These are phyloP conservation scores for Saccharomyces pastorianus DNA, from an alignment of 1,139 yeast genomes.

Conservation along the genomic window DNA sequence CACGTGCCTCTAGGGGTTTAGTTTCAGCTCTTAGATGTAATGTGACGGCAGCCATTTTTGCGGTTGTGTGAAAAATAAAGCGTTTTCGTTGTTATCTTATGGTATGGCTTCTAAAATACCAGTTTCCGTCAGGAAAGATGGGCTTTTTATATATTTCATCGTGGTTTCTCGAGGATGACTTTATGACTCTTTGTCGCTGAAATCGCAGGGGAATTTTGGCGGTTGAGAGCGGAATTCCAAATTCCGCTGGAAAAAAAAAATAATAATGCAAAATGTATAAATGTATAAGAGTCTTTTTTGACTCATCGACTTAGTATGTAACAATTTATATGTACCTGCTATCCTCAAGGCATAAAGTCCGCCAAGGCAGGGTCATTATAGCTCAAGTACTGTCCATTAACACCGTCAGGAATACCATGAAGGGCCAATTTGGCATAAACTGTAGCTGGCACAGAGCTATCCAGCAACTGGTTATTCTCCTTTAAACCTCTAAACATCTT, in stretches of 20 bases:
- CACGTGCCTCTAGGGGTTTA: conserved; percentile 94
- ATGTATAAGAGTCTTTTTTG: background rate
- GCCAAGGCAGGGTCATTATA: conserved; percentile 42
- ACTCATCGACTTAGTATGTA: background rate
- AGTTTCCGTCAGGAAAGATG: background rate
- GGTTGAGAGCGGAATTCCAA: background rate
- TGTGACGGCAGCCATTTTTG: conserved; percentile 35
- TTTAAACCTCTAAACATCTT: conserved; percentile 56
- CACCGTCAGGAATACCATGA: conserved; percentile 43
- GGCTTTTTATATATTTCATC: background rate
- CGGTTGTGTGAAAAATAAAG: background rate
- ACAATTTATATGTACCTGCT: background rate
- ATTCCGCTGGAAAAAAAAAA: background rate
- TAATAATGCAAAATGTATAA: background rate
- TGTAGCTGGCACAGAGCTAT: conserved; percentile 63
- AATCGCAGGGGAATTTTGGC: background rate
- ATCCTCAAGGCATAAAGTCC: conserved; percentile 14
- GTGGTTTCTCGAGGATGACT: background rate
- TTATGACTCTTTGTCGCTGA: background rate
- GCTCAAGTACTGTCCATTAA: conserved; percentile 61
- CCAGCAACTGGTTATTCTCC: conserved; percentile 44
- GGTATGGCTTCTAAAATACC: background rate
- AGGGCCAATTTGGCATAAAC: conserved; percentile 59
- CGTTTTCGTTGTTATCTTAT: background rate
- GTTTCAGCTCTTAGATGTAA: conserved; percentile 90